Conservation (phyloP, 345 rosid genomes). For the Syzygium grande region DNA sequence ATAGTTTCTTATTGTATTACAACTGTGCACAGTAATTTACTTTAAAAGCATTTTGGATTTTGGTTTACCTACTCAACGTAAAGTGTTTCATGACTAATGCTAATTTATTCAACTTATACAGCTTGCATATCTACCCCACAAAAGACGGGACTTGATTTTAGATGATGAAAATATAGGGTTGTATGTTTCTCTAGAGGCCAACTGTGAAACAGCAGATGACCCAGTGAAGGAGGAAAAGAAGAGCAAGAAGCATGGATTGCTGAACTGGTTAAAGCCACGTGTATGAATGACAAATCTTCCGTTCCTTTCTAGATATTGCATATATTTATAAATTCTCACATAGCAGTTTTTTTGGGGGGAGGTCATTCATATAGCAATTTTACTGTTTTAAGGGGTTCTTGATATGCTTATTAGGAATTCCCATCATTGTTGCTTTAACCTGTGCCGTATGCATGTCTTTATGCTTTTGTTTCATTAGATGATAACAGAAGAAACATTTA, state of each 20-base stretch:
- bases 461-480: background rate
- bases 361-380: background rate
- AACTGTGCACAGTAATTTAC: background rate
- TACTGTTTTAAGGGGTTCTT: background rate
- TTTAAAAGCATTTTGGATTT: background rate
- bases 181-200: constrained; percentile 70
- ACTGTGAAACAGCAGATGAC: constrained; percentile 48
- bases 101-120: constrained; percentile 13
- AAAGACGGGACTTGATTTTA: constrained; percentile 84
- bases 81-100: background rate
- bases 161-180: constrained; percentile 83
- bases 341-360: background rate
- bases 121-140: constrained; percentile 97
- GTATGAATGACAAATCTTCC: constrained; percentile 23
- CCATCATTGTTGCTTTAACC: background rate
- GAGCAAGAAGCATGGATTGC: constrained; percentile 76
- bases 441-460: background rate
- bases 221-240: constrained; percentile 74
- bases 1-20: background rate
- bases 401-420: background rate
- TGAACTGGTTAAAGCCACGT: constrained; percentile 92
- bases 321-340: background rate
- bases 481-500: background rate
- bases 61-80: background rate
- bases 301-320: background rate